A percentile compares a stretch with the other conserved stretches of the same genome.
Evolutionary conservation across 140 eudicot species (phyloP).

Genomic region (Senecio squalidus): DNA sequence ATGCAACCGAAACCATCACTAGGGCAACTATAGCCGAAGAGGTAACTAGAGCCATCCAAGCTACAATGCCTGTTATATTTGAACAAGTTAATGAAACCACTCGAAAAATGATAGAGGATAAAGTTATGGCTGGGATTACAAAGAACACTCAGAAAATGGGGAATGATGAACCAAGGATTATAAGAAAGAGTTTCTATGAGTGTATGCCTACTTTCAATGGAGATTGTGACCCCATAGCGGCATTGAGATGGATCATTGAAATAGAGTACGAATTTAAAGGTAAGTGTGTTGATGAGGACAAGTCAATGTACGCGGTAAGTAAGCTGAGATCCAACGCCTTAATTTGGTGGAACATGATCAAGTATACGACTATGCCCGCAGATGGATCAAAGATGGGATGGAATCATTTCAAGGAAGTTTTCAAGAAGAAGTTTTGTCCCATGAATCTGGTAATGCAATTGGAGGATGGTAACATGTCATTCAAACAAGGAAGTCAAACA

Average conservation of each 20-base stretch:
- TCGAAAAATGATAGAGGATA: background rate
- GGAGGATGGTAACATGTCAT: background rate
- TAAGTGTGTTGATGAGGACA: constrained; percentile 9
- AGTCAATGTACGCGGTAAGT: background rate
- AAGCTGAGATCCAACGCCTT: constrained; percentile 3
- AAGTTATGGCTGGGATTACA: no score
- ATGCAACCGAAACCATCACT: background rate
- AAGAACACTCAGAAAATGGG: background rate
- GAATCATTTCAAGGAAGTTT: constrained; percentile 15
- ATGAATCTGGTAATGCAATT: background rate
- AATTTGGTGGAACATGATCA: constrained; percentile 1
- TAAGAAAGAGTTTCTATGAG: background rate
- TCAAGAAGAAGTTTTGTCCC: constrained; percentile 9
- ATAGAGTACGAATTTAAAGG: constrained; percentile 3
- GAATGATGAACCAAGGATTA: background rate
- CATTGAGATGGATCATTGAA: constrained; percentile 16
- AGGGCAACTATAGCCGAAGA: constrained; percentile 5
- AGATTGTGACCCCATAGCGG: background rate
- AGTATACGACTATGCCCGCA: background rate
- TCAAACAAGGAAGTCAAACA: background rate
- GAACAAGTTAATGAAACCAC: background rate
- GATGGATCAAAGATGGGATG: constrained; percentile 4
- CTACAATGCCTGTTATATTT: background rate
- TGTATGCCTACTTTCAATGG: background rate
- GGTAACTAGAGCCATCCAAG: background rate